Conservation (phyloP, 352 stramenopile species). For the Thraustotheca clavata region DNA sequence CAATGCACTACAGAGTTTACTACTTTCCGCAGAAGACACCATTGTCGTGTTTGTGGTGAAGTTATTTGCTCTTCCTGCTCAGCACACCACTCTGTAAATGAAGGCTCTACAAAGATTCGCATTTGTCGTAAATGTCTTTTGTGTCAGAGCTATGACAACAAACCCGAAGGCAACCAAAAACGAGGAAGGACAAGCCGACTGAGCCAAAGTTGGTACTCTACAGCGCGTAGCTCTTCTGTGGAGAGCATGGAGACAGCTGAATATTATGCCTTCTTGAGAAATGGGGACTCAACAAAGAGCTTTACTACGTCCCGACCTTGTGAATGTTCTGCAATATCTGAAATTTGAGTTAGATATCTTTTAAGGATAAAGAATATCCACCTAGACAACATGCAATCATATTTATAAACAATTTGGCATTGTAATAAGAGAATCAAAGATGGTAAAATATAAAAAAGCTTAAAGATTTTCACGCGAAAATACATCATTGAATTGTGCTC, state of each 20-base stretch:
- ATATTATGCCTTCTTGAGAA: not conserved
- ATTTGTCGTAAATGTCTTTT: not conserved
- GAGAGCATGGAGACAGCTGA: not conserved
- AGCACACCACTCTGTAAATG: not conserved
- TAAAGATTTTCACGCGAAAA: constrained; percentile 76
- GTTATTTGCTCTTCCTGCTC: constrained; percentile 43
- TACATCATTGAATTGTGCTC: constrained; percentile 74
- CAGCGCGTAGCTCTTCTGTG: not conserved
- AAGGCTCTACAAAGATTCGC: constrained; percentile 2
- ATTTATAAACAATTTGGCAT: too few species aligned
- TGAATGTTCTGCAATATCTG: too few species aligned
- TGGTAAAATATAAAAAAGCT: too few species aligned
- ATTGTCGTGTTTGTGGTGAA: constrained; percentile 83
- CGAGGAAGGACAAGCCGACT: not conserved
- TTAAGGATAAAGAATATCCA: too few species aligned
- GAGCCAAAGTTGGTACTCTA: not conserved
- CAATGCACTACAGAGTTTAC: constrained; percentile 81
- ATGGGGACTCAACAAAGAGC: too few species aligned
- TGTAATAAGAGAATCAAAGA: too few species aligned
- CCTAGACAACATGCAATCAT: too few species aligned
- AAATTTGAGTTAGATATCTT: too few species aligned
- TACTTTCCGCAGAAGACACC: constrained; percentile 80
- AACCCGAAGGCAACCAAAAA: not conserved
- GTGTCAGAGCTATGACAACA: not conserved
- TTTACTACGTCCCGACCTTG: too few species aligned